A percentile compares a stretch with the other conserved stretches of the same genome.
Evolutionary conservation across 176 grass and related monocot genomes (phyloP).

Genomic region (Triticum urartu): DNA sequence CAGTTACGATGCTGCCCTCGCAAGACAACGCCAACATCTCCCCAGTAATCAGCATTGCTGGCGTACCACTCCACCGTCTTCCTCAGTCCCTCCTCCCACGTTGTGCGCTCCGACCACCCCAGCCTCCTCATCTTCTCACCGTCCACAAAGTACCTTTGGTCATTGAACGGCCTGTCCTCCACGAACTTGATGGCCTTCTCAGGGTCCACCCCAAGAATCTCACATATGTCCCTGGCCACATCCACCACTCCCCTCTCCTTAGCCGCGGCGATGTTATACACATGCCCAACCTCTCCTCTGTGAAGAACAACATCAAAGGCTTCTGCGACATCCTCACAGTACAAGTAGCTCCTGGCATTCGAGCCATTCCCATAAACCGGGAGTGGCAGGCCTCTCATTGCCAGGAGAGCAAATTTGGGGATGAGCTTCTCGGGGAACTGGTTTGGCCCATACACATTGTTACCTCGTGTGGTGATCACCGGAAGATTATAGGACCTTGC

Average conservation of each 20-base stretch:
- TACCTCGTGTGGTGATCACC: no score
- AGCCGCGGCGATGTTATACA: neutral
- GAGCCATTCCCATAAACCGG: neutral
- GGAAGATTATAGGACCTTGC: no score
- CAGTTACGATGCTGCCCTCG: no score
- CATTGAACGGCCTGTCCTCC: conserved; percentile 79
- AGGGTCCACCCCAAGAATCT: conserved; percentile 20
- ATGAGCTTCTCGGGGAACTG: no score
- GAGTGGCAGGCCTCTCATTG: neutral
- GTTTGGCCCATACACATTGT: no score
- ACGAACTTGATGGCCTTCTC: conserved; percentile 52
- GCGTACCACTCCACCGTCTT: conserved; percentile 83
- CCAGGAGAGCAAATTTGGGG: no score
- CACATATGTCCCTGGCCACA: neutral
- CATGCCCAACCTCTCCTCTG: neutral
- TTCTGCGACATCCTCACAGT: neutral
- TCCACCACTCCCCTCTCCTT: neutral
- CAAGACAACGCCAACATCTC: conserved; percentile 34
- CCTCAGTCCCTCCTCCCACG: conserved; percentile 71
- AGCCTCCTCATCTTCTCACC: conserved; percentile 57
- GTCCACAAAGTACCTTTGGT: conserved; percentile 83
- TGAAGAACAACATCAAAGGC: neutral
- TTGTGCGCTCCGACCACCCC: conserved; percentile 40
- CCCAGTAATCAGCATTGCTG: conserved; percentile 74
- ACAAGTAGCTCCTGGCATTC: neutral